Base-by-base conservation (phyloP, 331 rosid genomes). In the Pyracantha coccinea region DNA sequence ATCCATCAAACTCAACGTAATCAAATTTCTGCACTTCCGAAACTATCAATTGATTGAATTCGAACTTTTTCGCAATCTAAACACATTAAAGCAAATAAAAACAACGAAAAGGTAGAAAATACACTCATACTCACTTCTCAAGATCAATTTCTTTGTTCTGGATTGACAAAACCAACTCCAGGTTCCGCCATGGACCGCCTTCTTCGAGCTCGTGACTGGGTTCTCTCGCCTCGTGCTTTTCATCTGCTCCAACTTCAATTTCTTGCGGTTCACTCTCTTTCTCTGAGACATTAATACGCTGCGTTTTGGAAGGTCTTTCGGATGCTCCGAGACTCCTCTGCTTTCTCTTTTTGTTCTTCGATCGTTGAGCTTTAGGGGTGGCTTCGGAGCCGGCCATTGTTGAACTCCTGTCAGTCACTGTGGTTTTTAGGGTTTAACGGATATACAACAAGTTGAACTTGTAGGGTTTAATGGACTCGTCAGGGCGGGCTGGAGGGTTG, bases 181-280 rank as follows among this genome's bases (percentile, higher is more conserved):
- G 89, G 78, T 87, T 91, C 75, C 76, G 86, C 96, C 99, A 92
- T 17, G 88, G 87, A 57, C 71, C 31, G n/a, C 52, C 72, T 66
- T 83, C 52, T n/a, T 75, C 63, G 13, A 69, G 73, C 50, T 53
- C 71, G 16, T 11, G 69, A 44, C 33, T 25, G 32, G 59, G 35
- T 7, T 73, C 78, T 57, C 75, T 64, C 21, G 21, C 68, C 44
- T 60, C 84, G 45, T 16, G 32, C 65, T 50, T 68, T 60, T 62
- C 33, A 24, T 55, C 80, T 33, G 4, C 44, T 52, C 58, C 78
- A 16, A 62, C 68, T 50, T 68, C 79, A 41, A 41, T 52, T 35
- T 59, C 75, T 17, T 29, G 66, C n/a, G 62, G 41, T 63, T 69
- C 85, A 44, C 52, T 77, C 65, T 50, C 77, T 47, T 84, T 83